Conservation (phyloP, 2,329 filamentous ascomycete species). For the Penicillium sp. region DNA sequence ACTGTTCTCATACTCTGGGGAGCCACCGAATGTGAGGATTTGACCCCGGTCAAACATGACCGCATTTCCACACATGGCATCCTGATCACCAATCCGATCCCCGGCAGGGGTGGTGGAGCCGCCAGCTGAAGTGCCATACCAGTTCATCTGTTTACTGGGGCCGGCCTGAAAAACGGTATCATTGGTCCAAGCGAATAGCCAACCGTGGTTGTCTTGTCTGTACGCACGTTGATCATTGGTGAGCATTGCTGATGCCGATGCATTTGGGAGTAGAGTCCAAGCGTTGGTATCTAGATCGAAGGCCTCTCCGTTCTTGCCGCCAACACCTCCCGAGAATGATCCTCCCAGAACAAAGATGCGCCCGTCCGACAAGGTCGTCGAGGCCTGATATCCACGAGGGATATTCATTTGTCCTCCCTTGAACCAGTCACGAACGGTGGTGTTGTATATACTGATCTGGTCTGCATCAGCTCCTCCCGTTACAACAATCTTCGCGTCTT, state of each 20-base stretch:
- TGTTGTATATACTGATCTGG: slow-evolving; percentile 49
- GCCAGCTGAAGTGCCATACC: slow-evolving; percentile 51
- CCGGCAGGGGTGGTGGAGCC: slow-evolving; percentile 48
- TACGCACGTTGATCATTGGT: slow-evolving; percentile 44
- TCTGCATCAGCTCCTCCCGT: slow-evolving; percentile 54
- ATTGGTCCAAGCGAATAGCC: slow-evolving; percentile 54
- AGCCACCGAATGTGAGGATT: slow-evolving; percentile 55
- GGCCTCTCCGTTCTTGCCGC: slow-evolving; percentile 60
- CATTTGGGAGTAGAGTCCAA: slow-evolving; percentile 51
- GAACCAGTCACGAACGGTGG: slow-evolving; percentile 22
- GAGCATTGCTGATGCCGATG: slow-evolving; percentile 45
- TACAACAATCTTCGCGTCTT: slow-evolving; percentile 52
- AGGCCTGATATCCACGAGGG: slow-evolving; percentile 55
- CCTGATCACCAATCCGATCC: slow-evolving; percentile 42
- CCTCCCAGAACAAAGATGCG: slow-evolving; percentile 60
- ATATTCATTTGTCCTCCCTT: slow-evolving; percentile 46
- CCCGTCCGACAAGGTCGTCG: slow-evolving; percentile 53
- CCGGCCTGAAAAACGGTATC: slow-evolving; percentile 56
- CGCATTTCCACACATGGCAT: slow-evolving; percentile 57
- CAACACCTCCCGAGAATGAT: slow-evolving; percentile 43
- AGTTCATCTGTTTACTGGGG: slow-evolving; percentile 56
- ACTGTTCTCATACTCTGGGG: slow-evolving; percentile 42
- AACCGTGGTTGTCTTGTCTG: slow-evolving; percentile 52
- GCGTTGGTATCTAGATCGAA: slow-evolving; percentile 36
- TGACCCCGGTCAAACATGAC: slow-evolving; percentile 61